A percentile compares a stretch with the other conserved stretches of the same genome.
These are phyloP conservation scores for Patellifolia procumbens DNA, from an alignment of 179 eudicot species.

Conservation along the genomic window DNA sequence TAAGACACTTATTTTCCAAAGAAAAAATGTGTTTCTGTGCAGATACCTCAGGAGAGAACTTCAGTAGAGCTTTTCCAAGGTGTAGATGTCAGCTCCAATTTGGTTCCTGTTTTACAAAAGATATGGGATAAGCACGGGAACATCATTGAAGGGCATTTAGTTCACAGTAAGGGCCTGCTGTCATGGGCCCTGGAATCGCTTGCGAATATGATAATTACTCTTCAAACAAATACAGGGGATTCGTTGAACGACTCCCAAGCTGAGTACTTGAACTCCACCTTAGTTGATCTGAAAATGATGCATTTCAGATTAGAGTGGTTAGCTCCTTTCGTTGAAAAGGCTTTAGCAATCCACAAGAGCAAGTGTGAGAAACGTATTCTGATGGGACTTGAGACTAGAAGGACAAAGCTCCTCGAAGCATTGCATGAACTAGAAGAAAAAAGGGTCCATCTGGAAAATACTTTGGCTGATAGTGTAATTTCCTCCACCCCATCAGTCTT, in stretches of 20 bases:
- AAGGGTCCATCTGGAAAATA: neutral
- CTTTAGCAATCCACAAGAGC: neutral
- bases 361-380: neutral
- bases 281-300: conserved; percentile 19
- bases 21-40: neutral
- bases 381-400: neutral
- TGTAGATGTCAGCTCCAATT: conserved; percentile 4
- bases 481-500: neutral
- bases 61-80: conserved; percentile 6
- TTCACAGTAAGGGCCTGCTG: neutral
- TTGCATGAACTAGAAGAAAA: neutral
- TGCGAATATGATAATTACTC: conserved; percentile 17
- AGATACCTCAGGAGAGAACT: neutral
- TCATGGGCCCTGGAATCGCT: conserved; percentile 18
- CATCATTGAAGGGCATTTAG: neutral
- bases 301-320: conserved; percentile 17
- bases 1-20: neutral
- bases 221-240: conserved; percentile 2
- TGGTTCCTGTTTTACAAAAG: conserved; percentile 19
- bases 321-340: conserved; percentile 9
- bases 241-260: conserved; percentile 12
- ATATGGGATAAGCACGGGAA: conserved; percentile 24
- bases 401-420: neutral
- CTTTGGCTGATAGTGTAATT: neutral
- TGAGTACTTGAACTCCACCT: too few relatives aligned